Base-by-base conservation (phyloP, 441 rosid genomes). In the Pelargonium fulgidum region DNA sequence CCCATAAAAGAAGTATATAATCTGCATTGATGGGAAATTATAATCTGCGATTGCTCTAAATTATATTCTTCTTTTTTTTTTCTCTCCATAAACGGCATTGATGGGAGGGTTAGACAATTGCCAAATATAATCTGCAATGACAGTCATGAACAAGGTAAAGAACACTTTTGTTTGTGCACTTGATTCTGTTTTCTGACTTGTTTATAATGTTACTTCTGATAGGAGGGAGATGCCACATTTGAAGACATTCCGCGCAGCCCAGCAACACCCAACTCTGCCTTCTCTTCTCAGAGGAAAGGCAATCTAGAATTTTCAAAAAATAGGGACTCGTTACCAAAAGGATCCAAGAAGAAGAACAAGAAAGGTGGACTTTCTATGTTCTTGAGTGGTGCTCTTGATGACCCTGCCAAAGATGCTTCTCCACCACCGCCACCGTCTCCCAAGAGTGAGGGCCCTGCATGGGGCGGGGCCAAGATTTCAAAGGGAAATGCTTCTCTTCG, bases 341-440 rank as follows among this genome's bases (percentile, higher is more conserved):
- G 74, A 19, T 73, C 85, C 66, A 90, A 89, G 84, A 95, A 88
- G 83, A 88, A 85, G 74, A 81, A 77, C 44, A 86, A 89, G 76
- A 92, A 87, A 78, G 99, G 99, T 62, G 98, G 98, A 19, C 99
- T 95, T 70, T 92, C 99, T 13, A 82, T 92, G 99, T 95, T 95
- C 79, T 73, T 95, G 83, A 95, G 95, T 63, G 99, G 98, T 79
- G 97, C 97, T 74, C 97, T 95, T 70, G 99, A 95, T 69, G 95
- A 89, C 62, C 24, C 71, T 69, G 88, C 96, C 8, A 85, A 81
- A 82, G 85, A 77, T 33, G 72, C n/a, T n/a, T n/a, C 83, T 50
- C 82, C 82, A 1, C 59, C 59, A 7, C 84, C 91, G 44, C 89
- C 90, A 5, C 87, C 81, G 58, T 78, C 83, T 65, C 91, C 98